phyloP scores from a whole-genome alignment of 768 basidiomycete genomes.

The Mycena chlorophos region DNA sequence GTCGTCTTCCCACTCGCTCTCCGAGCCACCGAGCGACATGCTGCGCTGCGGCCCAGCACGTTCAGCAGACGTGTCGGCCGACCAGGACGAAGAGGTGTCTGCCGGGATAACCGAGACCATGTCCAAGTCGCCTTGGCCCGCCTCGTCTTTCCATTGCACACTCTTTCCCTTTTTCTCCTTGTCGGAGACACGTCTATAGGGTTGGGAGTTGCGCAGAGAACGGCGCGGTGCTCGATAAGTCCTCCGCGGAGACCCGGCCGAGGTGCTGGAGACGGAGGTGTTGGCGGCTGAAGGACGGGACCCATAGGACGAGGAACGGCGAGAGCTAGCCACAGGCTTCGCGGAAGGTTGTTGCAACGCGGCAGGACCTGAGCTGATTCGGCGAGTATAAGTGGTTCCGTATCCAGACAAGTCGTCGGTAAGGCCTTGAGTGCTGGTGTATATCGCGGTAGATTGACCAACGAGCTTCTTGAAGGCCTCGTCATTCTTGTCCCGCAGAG shows the following conservation, averaged over 20 bases:
- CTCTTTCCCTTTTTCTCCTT: slow-evolving; percentile 68
- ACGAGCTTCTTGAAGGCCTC: slow-evolving; percentile 65
- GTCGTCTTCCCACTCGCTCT: slow-evolving; percentile 91
- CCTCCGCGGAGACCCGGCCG: slow-evolving; percentile 56
- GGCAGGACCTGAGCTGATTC: slow-evolving; percentile 52
- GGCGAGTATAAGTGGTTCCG: slow-evolving; percentile 46
- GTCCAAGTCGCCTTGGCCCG: slow-evolving; percentile 77
- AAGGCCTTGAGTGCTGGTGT: slow-evolving; percentile 41
- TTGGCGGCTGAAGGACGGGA: slow-evolving; percentile 22
- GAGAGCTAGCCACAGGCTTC: slow-evolving; percentile 27
- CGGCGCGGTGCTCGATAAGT: slow-evolving; percentile 65
- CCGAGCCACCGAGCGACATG: slow-evolving; percentile 61
- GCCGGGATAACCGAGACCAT: slow-evolving; percentile 42
- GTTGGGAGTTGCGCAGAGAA: slow-evolving; percentile 65
- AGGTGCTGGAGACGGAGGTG: slow-evolving; percentile 41
- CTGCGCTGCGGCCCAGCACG: slow-evolving; percentile 36
- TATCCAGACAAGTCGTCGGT: slow-evolving; percentile 54
- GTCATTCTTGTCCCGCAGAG: slow-evolving; percentile 67
- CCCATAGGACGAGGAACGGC: slow-evolving; percentile 43
- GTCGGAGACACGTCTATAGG: slow-evolving; percentile 65
- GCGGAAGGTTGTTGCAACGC: slow-evolving; percentile 34
- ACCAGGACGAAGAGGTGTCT: slow-evolving; percentile 45
- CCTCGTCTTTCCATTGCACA: slow-evolving; percentile 88
- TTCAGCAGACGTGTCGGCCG: slow-evolving; percentile 29
- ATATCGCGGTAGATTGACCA: slow-evolving; percentile 65